Percentiles rank a stretch among this genome's conserved stretches.
phyloP scores from a whole-genome alignment of 1,284 basidiomycete species.

The Cutaneotrichosporon cutaneum region DNA sequence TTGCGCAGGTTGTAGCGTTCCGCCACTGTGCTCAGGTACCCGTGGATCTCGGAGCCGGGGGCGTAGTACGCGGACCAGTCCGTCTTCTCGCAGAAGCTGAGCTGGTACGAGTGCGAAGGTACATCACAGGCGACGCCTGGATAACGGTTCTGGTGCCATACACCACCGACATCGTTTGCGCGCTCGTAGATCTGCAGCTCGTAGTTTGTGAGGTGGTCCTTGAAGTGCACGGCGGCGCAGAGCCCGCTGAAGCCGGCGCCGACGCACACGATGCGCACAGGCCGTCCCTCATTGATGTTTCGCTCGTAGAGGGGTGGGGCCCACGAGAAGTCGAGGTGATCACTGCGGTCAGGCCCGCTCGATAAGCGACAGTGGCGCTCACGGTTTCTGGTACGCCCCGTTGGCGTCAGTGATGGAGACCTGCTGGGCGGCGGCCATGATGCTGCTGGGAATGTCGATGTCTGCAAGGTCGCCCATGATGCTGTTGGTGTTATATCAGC shows the following conservation, averaged over 20 bases:
- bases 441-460: background rate
- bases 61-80: conserved; percentile 36
- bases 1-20: conserved; percentile 30
- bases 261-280: conserved; percentile 12
- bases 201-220: conserved; percentile 12
- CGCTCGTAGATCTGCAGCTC: conserved; percentile 19
- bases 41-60: conserved; percentile 32
- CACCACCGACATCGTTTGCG: conserved; percentile 16
- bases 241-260: conserved; percentile 22
- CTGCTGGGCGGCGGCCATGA: conserved; percentile 5
- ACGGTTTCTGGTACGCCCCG: conserved; percentile 6
- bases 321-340: conserved; percentile 11
- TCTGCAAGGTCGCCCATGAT: background rate
- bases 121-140: conserved; percentile 41
- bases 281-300: conserved; percentile 5
- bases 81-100: conserved; percentile 30
- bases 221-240: conserved; percentile 19
- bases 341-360: background rate
- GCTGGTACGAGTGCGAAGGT: conserved; percentile 37
- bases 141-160: conserved; percentile 32
- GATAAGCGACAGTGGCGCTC: background rate
- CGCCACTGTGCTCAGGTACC: conserved; percentile 33
- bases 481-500: background rate
- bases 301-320: conserved; percentile 18
- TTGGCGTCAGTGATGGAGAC: conserved; percentile 8